Conservation (phyloP, 208 protist genomes). For the Leptomonas seymouri region DNA sequence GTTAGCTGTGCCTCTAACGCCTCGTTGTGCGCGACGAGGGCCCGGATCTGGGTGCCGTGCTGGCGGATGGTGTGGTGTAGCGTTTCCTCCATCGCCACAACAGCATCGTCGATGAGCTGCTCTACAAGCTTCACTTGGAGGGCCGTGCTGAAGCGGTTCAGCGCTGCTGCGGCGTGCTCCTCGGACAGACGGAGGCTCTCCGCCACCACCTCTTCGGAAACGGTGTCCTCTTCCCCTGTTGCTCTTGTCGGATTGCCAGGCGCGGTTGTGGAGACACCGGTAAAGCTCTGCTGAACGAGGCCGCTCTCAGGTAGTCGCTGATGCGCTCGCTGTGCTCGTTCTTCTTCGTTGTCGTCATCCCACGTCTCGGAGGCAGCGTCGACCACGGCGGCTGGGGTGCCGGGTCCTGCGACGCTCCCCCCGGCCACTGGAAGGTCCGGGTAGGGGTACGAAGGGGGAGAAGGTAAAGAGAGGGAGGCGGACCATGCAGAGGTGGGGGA, state of each 20-base stretch:
- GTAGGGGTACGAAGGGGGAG: neutral
- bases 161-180: slow-evolving; percentile 23
- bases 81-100: slow-evolving; percentile 21
- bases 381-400: slow-evolving; percentile 16
- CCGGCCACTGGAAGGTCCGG: neutral
- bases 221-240: neutral
- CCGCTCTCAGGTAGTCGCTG: neutral
- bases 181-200: slow-evolving; percentile 20
- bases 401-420: neutral
- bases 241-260: neutral
- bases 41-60: slow-evolving; percentile 18
- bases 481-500: slow-evolving; percentile 10
- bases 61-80: slow-evolving; percentile 23
- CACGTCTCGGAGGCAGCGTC: slow-evolving; percentile 5
- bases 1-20: slow-evolving; percentile 15
- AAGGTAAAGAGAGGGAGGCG: neutral
- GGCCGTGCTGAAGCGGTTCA: slow-evolving; percentile 26
- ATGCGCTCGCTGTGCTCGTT: neutral
- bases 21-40: slow-evolving; percentile 26
- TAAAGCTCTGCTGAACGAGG: neutral
- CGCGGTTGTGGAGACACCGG: neutral
- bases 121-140: slow-evolving; percentile 37
- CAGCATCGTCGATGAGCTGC: slow-evolving; percentile 36
- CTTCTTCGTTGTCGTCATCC: neutral
- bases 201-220: slow-evolving; percentile 17